Conservation (phyloP, 2,329 filamentous ascomycete species). For the Trichoderma afroharzianum region DNA sequence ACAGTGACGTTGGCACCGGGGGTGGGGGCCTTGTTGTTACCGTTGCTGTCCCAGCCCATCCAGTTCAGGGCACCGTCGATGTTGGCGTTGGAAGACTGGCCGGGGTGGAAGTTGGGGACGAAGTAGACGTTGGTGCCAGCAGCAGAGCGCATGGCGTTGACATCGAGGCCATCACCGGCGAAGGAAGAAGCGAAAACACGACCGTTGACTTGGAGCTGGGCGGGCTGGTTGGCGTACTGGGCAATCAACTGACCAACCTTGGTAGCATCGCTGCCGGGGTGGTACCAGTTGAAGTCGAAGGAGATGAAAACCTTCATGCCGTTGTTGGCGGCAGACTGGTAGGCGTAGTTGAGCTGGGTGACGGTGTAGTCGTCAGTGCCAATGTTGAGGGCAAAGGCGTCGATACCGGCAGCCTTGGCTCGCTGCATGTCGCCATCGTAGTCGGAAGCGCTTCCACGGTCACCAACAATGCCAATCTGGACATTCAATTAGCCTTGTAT, state of each 20-base stretch:
- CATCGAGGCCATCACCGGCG: slow-evolving; percentile 44
- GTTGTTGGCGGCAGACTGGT: slow-evolving; percentile 44
- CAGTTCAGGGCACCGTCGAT: slow-evolving; percentile 48
- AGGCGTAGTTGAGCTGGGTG: slow-evolving; percentile 46
- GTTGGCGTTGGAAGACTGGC: slow-evolving; percentile 27
- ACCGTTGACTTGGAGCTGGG: slow-evolving; percentile 47
- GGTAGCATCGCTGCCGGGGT: slow-evolving; percentile 29
- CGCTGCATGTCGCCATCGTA: slow-evolving; percentile 47
- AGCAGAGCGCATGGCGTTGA: slow-evolving; percentile 38
- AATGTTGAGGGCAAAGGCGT: slow-evolving; percentile 50
- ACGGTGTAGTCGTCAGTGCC: slow-evolving; percentile 43
- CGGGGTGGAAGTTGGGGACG: slow-evolving; percentile 48
- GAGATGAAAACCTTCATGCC: slow-evolving; percentile 54
- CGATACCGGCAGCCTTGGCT: slow-evolving; percentile 42
- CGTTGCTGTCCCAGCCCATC: slow-evolving; percentile 44
- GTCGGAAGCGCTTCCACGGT: slow-evolving; percentile 39
- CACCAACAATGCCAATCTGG: slow-evolving; percentile 42
- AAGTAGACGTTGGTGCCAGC: slow-evolving; percentile 45
- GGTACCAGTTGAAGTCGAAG: slow-evolving; percentile 54
- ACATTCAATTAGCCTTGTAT: background rate
- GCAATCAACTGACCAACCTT: slow-evolving; percentile 44
- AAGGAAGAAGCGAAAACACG: slow-evolving; percentile 54
- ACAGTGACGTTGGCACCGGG: slow-evolving; percentile 37
- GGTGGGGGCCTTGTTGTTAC: slow-evolving; percentile 47
- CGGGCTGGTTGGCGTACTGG: slow-evolving; percentile 40